These are phyloP conservation scores for Podila minutissima DNA, from an alignment of 192 early-diverging fungal species.

Conservation along the genomic window DNA sequence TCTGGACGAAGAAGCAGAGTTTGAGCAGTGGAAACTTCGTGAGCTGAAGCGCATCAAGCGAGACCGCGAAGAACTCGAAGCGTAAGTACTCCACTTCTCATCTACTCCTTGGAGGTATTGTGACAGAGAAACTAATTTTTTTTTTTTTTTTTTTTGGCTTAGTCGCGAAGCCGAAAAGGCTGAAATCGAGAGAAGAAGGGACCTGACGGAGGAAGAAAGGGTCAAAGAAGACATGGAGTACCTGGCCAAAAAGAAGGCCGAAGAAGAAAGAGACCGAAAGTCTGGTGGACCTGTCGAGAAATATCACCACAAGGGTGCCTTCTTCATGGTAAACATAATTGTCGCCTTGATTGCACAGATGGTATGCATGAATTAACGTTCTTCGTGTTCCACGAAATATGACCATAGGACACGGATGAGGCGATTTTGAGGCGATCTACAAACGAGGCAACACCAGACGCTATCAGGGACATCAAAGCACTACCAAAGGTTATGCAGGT, in stretches of 20 bases:
- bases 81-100: conserved; percentile 48
- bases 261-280: conserved; percentile 66
- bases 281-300: conserved; percentile 72
- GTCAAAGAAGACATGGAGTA: conserved; percentile 73
- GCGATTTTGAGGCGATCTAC: conserved; percentile 73
- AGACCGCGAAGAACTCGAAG: conserved; percentile 80
- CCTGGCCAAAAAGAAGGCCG: conserved; percentile 54
- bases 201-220: conserved; percentile 88
- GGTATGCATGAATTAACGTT: background rate
- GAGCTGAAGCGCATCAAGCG: conserved; percentile 91
- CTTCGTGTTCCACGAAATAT: background rate
- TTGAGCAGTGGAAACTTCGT: conserved; percentile 90
- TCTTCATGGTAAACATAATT: conserved; percentile 67
- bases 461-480: conserved; percentile 61
- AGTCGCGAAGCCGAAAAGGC: conserved; percentile 76
- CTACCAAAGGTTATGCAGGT: conserved; percentile 91
- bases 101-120: background rate
- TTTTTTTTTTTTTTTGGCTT: background rate
- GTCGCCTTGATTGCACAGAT: too few species aligned
- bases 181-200: conserved; percentile 82
- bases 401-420: conserved; percentile 58
- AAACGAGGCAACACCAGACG: conserved; percentile 74
- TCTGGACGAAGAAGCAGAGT: conserved; percentile 87
- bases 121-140: background rate
- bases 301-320: conserved; percentile 92